Conservation (phyloP, 495 filamentous ascomycete genomes). For the Collariella sp. region DNA sequence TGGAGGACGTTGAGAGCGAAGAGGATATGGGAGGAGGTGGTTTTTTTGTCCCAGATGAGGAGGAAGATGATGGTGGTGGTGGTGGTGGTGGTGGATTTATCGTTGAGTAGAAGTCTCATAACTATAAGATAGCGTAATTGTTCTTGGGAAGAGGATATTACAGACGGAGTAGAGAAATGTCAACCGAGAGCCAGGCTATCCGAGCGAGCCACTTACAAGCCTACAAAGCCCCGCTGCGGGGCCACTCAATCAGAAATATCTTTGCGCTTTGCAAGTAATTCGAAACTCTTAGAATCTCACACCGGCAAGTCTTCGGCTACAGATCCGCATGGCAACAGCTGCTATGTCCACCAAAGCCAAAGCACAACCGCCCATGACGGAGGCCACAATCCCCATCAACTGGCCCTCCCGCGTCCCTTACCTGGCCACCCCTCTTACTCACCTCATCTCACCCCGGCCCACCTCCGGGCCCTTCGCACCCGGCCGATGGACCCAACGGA, state of each 20-base stretch:
- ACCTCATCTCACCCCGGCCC: constrained; percentile 30
- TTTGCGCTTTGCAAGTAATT: background rate
- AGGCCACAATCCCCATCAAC: constrained; percentile 35
- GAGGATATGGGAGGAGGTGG: constrained; percentile 8
- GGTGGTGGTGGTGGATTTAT: constrained; percentile 33
- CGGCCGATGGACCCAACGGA: constrained; percentile 17
- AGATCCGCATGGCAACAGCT: background rate
- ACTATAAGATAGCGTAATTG: background rate
- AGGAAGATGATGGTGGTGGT: constrained; percentile 24
- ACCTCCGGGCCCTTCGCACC: constrained; percentile 31
- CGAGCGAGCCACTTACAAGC: background rate
- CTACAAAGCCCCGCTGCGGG: background rate
- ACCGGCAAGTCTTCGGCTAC: no score
- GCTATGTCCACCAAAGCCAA: background rate
- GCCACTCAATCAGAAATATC: background rate
- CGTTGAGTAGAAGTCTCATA: constrained; percentile 13
- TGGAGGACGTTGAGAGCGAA: constrained; percentile 10
- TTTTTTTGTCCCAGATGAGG: constrained; percentile 12
- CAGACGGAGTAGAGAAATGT: no score
- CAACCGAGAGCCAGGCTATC: no score
- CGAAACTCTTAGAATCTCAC: background rate
- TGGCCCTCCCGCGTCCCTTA: constrained; percentile 52
- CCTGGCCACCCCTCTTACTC: constrained; percentile 44
- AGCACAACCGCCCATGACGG: constrained; percentile 1
- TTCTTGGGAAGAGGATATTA: no score